phyloP scores from a whole-genome alignment of 148 eudicot genomes.

The Vaccinium corymbosum region DNA sequence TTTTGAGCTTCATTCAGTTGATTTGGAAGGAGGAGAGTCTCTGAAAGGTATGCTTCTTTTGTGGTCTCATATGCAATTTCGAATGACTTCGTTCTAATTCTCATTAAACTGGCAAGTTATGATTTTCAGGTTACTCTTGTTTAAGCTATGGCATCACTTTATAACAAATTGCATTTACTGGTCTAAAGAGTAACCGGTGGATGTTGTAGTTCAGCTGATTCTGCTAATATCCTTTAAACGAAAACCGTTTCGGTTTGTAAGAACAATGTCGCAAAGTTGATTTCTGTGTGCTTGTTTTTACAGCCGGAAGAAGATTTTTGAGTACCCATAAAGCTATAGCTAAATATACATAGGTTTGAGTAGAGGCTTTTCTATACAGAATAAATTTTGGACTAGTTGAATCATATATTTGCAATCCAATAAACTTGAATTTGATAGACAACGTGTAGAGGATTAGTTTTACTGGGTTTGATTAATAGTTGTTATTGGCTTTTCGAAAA shows the following conservation, averaged over 20 bases:
- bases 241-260: not conserved
- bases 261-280: not conserved
- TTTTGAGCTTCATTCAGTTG: conserved; percentile 4
- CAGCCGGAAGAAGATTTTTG: not conserved
- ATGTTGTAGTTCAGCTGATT: not conserved
- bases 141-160: not conserved
- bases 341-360: not conserved
- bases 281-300: not conserved
- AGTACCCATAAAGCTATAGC: not conserved
- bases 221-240: not conserved
- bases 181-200: not conserved
- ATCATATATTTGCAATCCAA: not conserved
- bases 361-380: not conserved
- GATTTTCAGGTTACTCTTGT: not conserved
- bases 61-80: not conserved
- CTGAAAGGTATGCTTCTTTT: not conserved
- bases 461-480: not conserved
- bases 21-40: not conserved
- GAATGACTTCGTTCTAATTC: not conserved
- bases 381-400: not conserved
- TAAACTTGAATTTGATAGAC: not conserved
- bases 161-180: not conserved
- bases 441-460: not conserved
- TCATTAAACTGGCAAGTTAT: not conserved
- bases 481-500: not conserved